Conservation (phyloP, 495 filamentous ascomycete species). For the Lineolata rhizophorae region DNA sequence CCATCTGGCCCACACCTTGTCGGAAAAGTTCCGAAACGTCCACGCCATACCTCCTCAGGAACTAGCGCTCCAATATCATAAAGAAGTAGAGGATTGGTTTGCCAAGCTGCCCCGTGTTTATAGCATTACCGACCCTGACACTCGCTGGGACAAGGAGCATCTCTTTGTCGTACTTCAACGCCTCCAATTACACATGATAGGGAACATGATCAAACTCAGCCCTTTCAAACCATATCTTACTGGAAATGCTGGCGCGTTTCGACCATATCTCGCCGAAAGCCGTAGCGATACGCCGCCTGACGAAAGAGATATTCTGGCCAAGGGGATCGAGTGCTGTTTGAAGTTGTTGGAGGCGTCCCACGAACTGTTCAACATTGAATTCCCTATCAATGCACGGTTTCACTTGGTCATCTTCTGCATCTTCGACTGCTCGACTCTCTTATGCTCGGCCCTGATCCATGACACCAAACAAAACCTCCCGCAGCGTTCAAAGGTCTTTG, state of each 20-base stretch:
- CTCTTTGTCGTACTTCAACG: slow-evolving; percentile 26
- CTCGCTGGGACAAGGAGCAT: slow-evolving; percentile 22
- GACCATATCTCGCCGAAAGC: slow-evolving; percentile 6
- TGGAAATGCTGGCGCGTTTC: no score
- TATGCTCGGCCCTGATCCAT: slow-evolving; percentile 29
- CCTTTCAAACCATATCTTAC: slow-evolving; percentile 24
- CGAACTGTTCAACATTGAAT: slow-evolving; percentile 20
- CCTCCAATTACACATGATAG: slow-evolving; percentile 24
- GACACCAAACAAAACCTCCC: slow-evolving; percentile 22
- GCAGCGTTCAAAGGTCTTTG: slow-evolving; percentile 20
- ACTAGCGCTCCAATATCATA: background rate
- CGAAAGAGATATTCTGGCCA: slow-evolving; percentile 14
- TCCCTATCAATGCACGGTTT: slow-evolving; percentile 25
- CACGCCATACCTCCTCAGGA: background rate
- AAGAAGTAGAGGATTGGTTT: slow-evolving; percentile 21
- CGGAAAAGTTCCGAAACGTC: slow-evolving; percentile 5
- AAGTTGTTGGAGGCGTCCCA: slow-evolving; percentile 22
- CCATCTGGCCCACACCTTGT: slow-evolving; percentile 15
- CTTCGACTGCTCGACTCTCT: slow-evolving; percentile 27
- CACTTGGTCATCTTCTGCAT: slow-evolving; percentile 29
- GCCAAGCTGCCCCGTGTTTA: slow-evolving; percentile 22
- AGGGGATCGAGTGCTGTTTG: slow-evolving; percentile 22
- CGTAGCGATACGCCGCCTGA: slow-evolving; percentile 12
- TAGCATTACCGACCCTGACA: slow-evolving; percentile 19
- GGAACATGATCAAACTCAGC: slow-evolving; percentile 23